A percentile compares a stretch with the other conserved stretches of the same genome.
Conservation (phyloP, 495 filamentous ascomycete genomes). For the Amphirosellinia nigrospora region DNA sequence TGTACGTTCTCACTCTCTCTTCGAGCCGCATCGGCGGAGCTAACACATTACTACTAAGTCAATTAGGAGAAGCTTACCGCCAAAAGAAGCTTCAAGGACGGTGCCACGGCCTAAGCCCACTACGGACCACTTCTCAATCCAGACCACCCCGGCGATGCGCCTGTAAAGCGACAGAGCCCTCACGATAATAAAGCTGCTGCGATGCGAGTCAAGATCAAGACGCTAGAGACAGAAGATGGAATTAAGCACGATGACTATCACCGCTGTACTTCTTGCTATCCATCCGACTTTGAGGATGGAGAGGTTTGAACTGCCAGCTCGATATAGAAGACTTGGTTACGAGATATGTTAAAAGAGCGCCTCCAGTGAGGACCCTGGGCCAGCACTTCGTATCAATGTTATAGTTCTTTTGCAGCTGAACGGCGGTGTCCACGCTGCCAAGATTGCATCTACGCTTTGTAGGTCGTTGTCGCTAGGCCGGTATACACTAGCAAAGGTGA, state of each 20-base stretch:
- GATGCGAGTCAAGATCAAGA: neutral
- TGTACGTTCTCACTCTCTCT: no score
- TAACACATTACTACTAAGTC: neutral
- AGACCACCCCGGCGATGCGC: neutral
- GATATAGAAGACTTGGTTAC: neutral
- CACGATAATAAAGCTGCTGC: neutral
- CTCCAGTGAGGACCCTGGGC: no score
- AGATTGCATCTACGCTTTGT: no score
- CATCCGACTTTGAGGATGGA: neutral
- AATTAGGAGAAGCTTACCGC: conserved; percentile 10
- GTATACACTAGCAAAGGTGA: no score
- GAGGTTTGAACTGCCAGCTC: conserved; percentile 7
- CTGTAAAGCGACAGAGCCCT: neutral
- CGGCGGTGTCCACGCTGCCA: no score
- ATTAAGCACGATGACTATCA: neutral
- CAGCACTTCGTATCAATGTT: no score
- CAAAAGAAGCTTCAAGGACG: neutral
- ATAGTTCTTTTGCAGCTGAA: no score
- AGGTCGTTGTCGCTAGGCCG: no score
- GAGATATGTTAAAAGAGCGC: neutral
- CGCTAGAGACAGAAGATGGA: neutral
- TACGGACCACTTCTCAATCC: no score
- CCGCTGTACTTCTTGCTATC: neutral
- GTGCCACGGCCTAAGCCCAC: neutral
- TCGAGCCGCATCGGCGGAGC: neutral